Conservation (phyloP, 257 asterid species). For the Phtheirospermum japonicum region DNA sequence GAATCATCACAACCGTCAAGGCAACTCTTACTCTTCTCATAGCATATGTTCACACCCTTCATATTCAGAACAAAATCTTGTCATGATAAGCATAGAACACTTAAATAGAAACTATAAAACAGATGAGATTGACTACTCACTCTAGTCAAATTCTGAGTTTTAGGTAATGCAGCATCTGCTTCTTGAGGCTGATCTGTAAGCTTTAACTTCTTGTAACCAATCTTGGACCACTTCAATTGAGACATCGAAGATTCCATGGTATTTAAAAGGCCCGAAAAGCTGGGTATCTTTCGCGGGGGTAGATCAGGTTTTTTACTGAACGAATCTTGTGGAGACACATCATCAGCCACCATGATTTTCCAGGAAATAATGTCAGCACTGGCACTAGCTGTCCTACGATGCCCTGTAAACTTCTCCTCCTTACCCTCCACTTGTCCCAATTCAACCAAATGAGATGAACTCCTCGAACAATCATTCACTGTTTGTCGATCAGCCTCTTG, state of each 20-base stretch:
- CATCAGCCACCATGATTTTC: conserved; percentile 62
- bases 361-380: conserved; percentile 81
- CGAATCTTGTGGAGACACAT: conserved; percentile 34
- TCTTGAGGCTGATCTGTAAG: conserved; percentile 49
- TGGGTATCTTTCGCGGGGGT: conserved; percentile 73
- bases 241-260: conserved; percentile 66
- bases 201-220: conserved; percentile 74
- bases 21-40: conserved; percentile 67
- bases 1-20: conserved; percentile 63
- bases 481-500: conserved; percentile 34
- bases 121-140: conserved; percentile 38
- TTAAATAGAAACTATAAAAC: conserved; percentile 9
- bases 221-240: conserved; percentile 69
- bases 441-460: conserved; percentile 51
- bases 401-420: conserved; percentile 60
- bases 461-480: conserved; percentile 40
- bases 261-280: conserved; percentile 67
- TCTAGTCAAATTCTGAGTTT: conserved; percentile 52
- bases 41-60: conserved; percentile 56
- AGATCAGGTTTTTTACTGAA: conserved; percentile 40
- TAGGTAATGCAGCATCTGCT: conserved; percentile 45
- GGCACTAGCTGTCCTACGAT: conserved; percentile 93
- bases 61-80: conserved; percentile 21
- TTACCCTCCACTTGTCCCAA: conserved; percentile 44
- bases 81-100: conserved; percentile 16